Evolutionary conservation across 2,329 filamentous ascomycete genomes (phyloP), one percentile per base, ranked within the genome.

Genomic region (Mycosphaerella sp.): DNA sequence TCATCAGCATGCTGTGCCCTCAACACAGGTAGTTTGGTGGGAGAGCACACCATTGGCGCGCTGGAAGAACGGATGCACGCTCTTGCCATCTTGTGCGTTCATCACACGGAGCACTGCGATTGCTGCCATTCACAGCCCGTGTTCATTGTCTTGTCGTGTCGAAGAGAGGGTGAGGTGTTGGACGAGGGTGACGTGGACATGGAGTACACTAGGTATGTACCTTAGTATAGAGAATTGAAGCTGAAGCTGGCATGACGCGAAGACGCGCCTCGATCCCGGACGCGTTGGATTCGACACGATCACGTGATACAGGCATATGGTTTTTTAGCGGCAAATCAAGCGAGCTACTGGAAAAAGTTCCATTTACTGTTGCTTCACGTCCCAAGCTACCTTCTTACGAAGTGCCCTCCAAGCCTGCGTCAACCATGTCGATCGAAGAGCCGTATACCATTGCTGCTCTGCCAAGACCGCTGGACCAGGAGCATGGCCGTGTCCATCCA

Each of bases 371-470:
- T n/a, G 30, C 41, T 51, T 42, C 44, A 46, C 35, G n/a, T 35
- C 41, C 39, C 18, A 9, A 35, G 41, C 27, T 44, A 6, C 21
- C 21, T 25, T 25, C 7, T 41, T 16, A 25, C 39, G 21, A 4
- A 13, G 39, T 17, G 41, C 30, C 41, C 27, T 17, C 21, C 10
- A n/a, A 18, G 18, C 17, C 10, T 41, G 49, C 27, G 17, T 12
- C 52, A 51, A 52, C 32, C 32, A 60, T 60, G 58, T 58, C 58
- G 46, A 64, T 69, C 35, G 66, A 68, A 57, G 58, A 64, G 49
- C 66, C 66, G 10, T 66, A 73, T 47, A 71, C 68, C 12, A 62
- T 77, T 53, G 71, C 72, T 10, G 66, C 71, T 16, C 64, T 77
- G 44, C 68, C 73, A 18, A 69, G 67, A 53, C 72, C 74, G 2